Evolutionary conservation across 257 asterid genomes (phyloP), one percentile per base, ranked within the genome.

Genomic region (Anisodus acutangulus): DNA sequence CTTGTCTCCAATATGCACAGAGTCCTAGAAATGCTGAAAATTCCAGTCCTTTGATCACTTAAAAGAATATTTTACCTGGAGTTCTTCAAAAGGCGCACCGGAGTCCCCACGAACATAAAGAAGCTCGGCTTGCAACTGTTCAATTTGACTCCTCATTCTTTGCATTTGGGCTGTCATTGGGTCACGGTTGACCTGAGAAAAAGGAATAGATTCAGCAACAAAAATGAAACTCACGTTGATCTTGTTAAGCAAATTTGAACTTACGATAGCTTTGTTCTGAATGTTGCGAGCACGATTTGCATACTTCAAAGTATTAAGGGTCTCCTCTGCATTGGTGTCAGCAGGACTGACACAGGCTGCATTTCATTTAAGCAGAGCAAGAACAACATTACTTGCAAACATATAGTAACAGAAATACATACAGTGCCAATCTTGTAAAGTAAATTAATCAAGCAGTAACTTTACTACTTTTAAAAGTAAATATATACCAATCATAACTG

Each of bases 321-420:
- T 92, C 90, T 95, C 99, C 91, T 95, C 99, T 0, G 99, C 96
- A 89, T 95, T 95, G 9, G 97, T 93, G 85, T 95, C 99, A 49
- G 99, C 99, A 12, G 99, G 99, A 84, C 99, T 95, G 64, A 93
- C 93, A 83, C 99, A 95, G 59, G 99, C 99, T 95, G 69, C 84
- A 80, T 66, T 31, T 43, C 86, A 83, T 55, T 84, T 60, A 57
- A 16, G 78, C 16, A 79, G 43, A 79, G 49, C 71, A 66, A 15
- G 70, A 79, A 51, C 58, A 12, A 17, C 17, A 60, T n/a, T 53
- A 47, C 16, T 58, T 41, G 59, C 11, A 12, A 53, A 3, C 51
- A 55, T 58, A 31, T 17, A 64, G 64, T 26, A 74, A 19, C 49
- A 64, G 39, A 71, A 53, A n/a, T 43, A 39, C 35, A 31, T 31